These are phyloP conservation scores for Boletellus ananiceps DNA, from an alignment of 768 basidiomycete genomes.

Conservation along the genomic window DNA sequence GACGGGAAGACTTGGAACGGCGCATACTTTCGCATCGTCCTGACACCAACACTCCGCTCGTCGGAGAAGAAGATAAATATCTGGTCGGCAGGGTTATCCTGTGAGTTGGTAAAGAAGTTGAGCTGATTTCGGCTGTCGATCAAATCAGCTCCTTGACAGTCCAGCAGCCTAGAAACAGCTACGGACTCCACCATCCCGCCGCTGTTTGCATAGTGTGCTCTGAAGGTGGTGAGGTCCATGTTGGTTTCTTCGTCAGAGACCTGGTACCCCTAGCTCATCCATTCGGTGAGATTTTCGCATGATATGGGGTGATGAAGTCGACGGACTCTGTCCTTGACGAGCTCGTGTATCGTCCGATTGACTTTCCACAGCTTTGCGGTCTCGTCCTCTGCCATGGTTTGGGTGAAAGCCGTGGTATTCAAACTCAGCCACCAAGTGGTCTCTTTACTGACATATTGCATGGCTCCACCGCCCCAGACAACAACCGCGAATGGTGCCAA, in stretches of 20 bases:
- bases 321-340: conserved; percentile 87
- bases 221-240: conserved; percentile 81
- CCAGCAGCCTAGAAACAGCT: neutral
- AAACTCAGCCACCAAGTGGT: conserved; percentile 47
- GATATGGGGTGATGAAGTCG: conserved; percentile 9
- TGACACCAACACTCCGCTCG: conserved; percentile 91
- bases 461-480: conserved; percentile 40
- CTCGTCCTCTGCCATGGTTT: conserved; percentile 72
- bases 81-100: conserved; percentile 62
- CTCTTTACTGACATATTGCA: conserved; percentile 19
- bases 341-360: conserved; percentile 92
- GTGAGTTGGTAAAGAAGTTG: conserved; percentile 84
- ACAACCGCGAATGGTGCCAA: conserved; percentile 32
- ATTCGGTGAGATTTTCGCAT: conserved; percentile 15
- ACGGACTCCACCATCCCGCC: conserved; percentile 84
- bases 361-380: conserved; percentile 93
- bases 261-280: conserved; percentile 68
- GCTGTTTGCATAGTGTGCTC: conserved; percentile 62
- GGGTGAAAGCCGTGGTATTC: conserved; percentile 35
- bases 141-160: conserved; percentile 8
- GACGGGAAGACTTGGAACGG: neutral
- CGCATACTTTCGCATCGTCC: conserved; percentile 93
- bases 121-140: conserved; percentile 72
- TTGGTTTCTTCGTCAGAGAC: conserved; percentile 93
- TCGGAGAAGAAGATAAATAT: conserved; percentile 97